These are phyloP conservation scores for Cladosporium sphaerospermum DNA, from an alignment of 2,329 filamentous ascomycete genomes.

Conservation along the genomic window DNA sequence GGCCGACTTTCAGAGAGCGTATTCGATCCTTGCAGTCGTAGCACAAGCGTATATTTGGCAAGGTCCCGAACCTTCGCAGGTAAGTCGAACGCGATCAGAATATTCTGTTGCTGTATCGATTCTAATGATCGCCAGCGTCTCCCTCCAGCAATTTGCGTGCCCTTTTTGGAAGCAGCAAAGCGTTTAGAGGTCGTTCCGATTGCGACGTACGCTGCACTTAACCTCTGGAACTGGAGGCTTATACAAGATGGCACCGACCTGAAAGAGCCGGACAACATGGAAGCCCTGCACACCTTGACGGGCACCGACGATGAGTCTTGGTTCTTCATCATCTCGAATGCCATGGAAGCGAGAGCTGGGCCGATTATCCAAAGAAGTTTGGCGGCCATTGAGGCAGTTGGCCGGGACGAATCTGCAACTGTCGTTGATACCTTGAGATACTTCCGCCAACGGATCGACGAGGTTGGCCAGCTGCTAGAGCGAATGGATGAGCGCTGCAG, in stretches of 20 bases:
- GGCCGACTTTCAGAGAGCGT: constrained; percentile 83
- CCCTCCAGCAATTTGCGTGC: constrained; percentile 74
- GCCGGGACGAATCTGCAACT: constrained; percentile 30
- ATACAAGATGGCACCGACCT: constrained; percentile 66
- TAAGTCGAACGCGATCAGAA: constrained; percentile 3
- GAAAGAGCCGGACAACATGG: constrained; percentile 78
- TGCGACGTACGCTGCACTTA: constrained; percentile 85
- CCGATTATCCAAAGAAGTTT: constrained; percentile 42
- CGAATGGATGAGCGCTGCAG: constrained; percentile 47
- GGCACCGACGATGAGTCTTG: constrained; percentile 93
- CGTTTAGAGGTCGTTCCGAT: constrained; percentile 78
- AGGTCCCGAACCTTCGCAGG: constrained; percentile 60
- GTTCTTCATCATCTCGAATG: constrained; percentile 52
- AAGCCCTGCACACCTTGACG: constrained; percentile 81
- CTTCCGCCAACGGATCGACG: constrained; percentile 37
- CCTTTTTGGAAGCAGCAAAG: constrained; percentile 68
- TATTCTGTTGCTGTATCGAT: background rate
- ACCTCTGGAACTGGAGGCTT: constrained; percentile 93
- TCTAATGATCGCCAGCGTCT: constrained; percentile 44
- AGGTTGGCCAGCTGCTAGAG: constrained; percentile 38
- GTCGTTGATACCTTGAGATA: constrained; percentile 36
- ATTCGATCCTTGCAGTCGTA: constrained; percentile 69
- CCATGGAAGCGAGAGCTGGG: constrained; percentile 47
- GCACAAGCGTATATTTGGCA: constrained; percentile 87
- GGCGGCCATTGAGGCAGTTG: constrained; percentile 41